Conservation (phyloP, 139 green algal species). For the Coccomyxa sp. region DNA sequence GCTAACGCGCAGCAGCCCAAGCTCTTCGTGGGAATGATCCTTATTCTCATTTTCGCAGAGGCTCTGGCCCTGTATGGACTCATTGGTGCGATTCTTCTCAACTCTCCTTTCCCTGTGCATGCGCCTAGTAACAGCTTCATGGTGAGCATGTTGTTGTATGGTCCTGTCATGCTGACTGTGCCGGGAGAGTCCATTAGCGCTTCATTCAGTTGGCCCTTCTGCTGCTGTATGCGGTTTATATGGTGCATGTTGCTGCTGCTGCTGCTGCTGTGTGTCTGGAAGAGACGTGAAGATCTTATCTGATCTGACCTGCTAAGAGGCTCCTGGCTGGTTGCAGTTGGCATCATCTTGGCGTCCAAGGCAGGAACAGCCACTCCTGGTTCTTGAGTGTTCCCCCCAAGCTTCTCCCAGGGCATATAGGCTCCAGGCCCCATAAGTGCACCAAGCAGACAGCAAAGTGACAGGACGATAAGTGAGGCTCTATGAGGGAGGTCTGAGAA, state of each 20-base stretch:
- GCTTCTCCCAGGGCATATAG: too few relatives aligned
- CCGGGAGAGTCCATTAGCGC: not conserved
- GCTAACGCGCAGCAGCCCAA: conserved; percentile 99
- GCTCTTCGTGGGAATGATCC: conserved; percentile 99
- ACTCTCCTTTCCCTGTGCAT: not conserved
- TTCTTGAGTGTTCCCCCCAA: too few relatives aligned
- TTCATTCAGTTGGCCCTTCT: not conserved
- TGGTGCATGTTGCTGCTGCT: not conserved
- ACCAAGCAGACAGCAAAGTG: too few relatives aligned
- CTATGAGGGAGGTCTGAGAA: too few relatives aligned
- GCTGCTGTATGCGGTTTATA: not conserved
- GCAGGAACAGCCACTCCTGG: conserved; percentile 51
- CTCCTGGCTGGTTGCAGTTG: conserved; percentile 56
- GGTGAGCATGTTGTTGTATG: too few relatives aligned
- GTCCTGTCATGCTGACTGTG: not conserved
- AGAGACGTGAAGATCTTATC: not conserved
- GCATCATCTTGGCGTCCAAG: conserved; percentile 95
- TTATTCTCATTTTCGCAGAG: conserved; percentile 99
- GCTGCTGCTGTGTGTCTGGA: not conserved
- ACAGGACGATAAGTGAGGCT: too few relatives aligned
- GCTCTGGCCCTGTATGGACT: conserved; percentile 97
- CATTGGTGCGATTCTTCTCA: conserved; percentile 69
- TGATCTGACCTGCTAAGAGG: not conserved
- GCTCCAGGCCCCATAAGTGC: too few relatives aligned
- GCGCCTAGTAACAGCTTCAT: too few relatives aligned